phyloP scores from a whole-genome alignment of 768 basidiomycete species.

The Pisolithus orientalis region DNA sequence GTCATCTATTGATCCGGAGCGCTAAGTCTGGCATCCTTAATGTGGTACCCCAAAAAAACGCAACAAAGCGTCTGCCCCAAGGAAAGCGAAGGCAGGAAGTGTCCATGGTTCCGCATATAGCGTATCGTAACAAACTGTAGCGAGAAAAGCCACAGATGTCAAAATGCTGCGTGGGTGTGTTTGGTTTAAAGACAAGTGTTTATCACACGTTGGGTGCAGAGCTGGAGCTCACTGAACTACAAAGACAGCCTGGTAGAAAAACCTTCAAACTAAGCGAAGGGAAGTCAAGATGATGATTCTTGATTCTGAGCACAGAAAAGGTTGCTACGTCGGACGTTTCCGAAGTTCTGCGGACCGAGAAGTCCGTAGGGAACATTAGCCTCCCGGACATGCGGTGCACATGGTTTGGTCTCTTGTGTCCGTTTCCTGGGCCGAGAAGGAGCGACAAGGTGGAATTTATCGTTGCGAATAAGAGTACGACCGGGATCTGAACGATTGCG shows the following conservation, averaged over 20 bases:
- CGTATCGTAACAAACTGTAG: conserved; percentile 81
- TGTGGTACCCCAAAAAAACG: conserved; percentile 60
- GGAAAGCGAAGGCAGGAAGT: conserved; percentile 72
- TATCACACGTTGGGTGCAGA: too few species aligned
- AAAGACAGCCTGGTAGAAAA: conserved; percentile 66
- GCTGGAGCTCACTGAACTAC: conserved; percentile 55
- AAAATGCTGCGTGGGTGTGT: conserved; percentile 32
- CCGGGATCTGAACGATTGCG: conserved; percentile 51
- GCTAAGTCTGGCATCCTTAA: conserved; percentile 69
- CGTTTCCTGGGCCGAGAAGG: conserved; percentile 39
- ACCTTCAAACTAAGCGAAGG: conserved; percentile 52
- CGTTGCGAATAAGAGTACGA: conserved; percentile 50
- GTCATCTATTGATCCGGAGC: conserved; percentile 66
- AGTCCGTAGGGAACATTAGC: conserved; percentile 47
- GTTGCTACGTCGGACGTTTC: conserved; percentile 71
- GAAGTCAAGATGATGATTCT: conserved; percentile 61
- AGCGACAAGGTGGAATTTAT: conserved; percentile 47
- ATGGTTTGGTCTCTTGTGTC: conserved; percentile 54
- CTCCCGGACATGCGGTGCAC: conserved; percentile 57
- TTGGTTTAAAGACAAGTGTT: too few species aligned
- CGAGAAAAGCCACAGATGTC: conserved; percentile 48
- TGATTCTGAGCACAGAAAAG: conserved; percentile 52
- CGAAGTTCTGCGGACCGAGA: conserved; percentile 56
- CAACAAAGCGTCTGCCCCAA: conserved; percentile 67
- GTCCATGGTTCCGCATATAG: conserved; percentile 79